A percentile compares a stretch with the other conserved stretches of the same genome.
phyloP scores from a whole-genome alignment of 495 filamentous ascomycete genomes.

The Pyronema omphalodes region DNA sequence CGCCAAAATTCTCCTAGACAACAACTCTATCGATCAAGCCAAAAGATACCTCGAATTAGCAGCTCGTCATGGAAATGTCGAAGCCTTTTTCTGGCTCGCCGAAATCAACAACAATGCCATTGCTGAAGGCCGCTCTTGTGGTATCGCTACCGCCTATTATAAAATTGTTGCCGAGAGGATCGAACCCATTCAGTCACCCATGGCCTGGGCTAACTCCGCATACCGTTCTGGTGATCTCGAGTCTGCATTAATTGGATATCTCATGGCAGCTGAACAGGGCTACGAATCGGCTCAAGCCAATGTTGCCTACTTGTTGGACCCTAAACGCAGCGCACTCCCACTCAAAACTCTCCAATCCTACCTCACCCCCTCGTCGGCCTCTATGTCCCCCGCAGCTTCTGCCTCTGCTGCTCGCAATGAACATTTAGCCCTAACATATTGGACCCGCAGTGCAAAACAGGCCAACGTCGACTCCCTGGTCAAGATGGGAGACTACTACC shows the following conservation, averaged over 20 bases:
- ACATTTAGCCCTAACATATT: slow-evolving; percentile 69
- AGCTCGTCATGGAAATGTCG: slow-evolving; percentile 68
- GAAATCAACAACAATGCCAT: slow-evolving; percentile 72
- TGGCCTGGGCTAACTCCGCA: slow-evolving; percentile 68
- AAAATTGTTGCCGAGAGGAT: slow-evolving; percentile 87
- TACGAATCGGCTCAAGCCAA: slow-evolving; percentile 89
- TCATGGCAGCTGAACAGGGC: slow-evolving; percentile 91
- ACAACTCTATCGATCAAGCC: slow-evolving; percentile 55
- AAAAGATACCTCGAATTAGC: slow-evolving; percentile 86
- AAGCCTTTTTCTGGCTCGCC: slow-evolving; percentile 88
- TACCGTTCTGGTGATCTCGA: slow-evolving; percentile 77
- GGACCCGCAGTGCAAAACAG: slow-evolving; percentile 90
- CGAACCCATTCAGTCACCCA: slow-evolving; percentile 66
- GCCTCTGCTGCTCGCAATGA: not conserved
- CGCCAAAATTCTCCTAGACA: slow-evolving; percentile 75
- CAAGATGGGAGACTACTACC: slow-evolving; percentile 97
- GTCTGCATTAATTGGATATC: slow-evolving; percentile 60
- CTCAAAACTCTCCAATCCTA: slow-evolving; percentile 17
- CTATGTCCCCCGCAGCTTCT: not conserved
- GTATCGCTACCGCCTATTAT: slow-evolving; percentile 69
- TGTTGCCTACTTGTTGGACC: slow-evolving; percentile 78
- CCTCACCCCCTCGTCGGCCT: not conserved
- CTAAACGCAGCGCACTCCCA: slow-evolving; percentile 46
- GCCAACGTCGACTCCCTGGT: slow-evolving; percentile 82
- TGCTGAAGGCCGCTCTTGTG: slow-evolving; percentile 63